Percentiles rank a stretch among this genome's conserved stretches.
Evolutionary conservation across 2,329 filamentous ascomycete species (phyloP).

Genomic region (Taxawa tesnikishii): DNA sequence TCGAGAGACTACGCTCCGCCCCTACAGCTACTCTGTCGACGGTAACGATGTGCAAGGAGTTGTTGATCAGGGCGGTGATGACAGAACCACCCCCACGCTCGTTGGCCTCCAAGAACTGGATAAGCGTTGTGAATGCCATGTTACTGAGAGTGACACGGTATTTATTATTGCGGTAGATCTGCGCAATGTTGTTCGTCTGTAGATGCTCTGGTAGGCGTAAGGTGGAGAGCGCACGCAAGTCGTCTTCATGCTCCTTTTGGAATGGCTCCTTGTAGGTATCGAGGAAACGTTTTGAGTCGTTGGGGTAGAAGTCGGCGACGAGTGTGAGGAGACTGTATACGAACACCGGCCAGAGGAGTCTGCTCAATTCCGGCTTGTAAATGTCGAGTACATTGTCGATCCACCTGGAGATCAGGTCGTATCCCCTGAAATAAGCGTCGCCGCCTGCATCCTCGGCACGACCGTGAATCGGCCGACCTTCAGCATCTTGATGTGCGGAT

Average conservation of each 20-base stretch:
- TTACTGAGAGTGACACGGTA: slow-evolving; percentile 85
- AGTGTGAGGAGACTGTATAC: slow-evolving; percentile 85
- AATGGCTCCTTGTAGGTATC: slow-evolving; percentile 57
- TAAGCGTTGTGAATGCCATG: slow-evolving; percentile 67
- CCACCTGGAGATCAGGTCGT: slow-evolving; percentile 44
- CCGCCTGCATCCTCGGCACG: slow-evolving; percentile 56
- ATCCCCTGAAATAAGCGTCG: slow-evolving; percentile 67
- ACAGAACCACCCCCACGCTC: slow-evolving; percentile 67
- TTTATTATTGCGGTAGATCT: slow-evolving; percentile 72
- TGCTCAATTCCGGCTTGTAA: slow-evolving; percentile 86
- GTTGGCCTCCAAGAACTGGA: slow-evolving; percentile 84
- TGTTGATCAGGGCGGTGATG: slow-evolving; percentile 60
- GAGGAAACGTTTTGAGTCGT: slow-evolving; percentile 65
- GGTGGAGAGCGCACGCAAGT: slow-evolving; percentile 61
- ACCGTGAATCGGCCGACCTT: slow-evolving; percentile 60
- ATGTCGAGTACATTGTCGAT: slow-evolving; percentile 86
- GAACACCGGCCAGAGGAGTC: slow-evolving; percentile 85
- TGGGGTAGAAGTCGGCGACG: slow-evolving; percentile 56
- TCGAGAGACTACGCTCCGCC: slow-evolving; percentile 47
- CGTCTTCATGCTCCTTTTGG: slow-evolving; percentile 65
- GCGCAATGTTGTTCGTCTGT: slow-evolving; percentile 61
- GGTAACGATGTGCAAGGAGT: slow-evolving; percentile 45
- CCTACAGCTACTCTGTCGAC: slow-evolving; percentile 43
- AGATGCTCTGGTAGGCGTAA: slow-evolving; percentile 70
- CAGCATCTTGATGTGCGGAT: slow-evolving; percentile 68